Evolutionary conservation across 148 eudicot species (phyloP), one percentile per base, ranked within the genome.

Genomic region (Simmondsia chinensis): DNA sequence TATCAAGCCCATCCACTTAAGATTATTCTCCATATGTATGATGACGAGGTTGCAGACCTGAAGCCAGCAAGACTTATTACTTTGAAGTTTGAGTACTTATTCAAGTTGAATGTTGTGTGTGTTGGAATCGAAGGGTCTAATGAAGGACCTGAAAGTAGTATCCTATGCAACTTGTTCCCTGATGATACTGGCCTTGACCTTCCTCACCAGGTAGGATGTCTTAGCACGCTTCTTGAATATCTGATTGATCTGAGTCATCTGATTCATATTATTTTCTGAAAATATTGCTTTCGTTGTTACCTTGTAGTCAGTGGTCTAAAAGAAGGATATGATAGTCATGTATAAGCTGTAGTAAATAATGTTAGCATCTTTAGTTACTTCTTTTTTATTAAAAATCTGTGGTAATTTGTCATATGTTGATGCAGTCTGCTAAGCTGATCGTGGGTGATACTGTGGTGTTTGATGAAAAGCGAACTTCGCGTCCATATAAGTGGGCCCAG

Each of bases 401-500:
- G 4, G 43, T 28, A 28, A 28, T 36, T 6, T 39, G 19, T 40
- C 20, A 39, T 30, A 29, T 27, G 7, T 20, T 20, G 2, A 19
- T 72, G 74, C 85, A 89, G 97, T 66, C 83, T 39, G 87, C 95
- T n/a, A 89, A 89, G 71, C 82, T 89, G 15, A 23, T 46, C 44
- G 29, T 68, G 50, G 95, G 82, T 36, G 65, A 79, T 68, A 63
- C 57, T 46, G 56, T 62, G 38, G 62, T 47, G 31, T 84, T 78
- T 59, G 93, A 89, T 65, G 82, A 76, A 65, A 69, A 24, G 52
- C 64, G 67, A 60, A 52, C 59, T 23, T 65, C 76, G 55, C 87
- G 94, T 19, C 97, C 97, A 38, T 89, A 85, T 65, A 85, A 76
- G 58, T 89, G 97, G 97, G 95, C 70, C 39, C 97, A 89, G 52